phyloP scores from a whole-genome alignment of 208 protist genomes.

The Trypanosoma caninum region DNA sequence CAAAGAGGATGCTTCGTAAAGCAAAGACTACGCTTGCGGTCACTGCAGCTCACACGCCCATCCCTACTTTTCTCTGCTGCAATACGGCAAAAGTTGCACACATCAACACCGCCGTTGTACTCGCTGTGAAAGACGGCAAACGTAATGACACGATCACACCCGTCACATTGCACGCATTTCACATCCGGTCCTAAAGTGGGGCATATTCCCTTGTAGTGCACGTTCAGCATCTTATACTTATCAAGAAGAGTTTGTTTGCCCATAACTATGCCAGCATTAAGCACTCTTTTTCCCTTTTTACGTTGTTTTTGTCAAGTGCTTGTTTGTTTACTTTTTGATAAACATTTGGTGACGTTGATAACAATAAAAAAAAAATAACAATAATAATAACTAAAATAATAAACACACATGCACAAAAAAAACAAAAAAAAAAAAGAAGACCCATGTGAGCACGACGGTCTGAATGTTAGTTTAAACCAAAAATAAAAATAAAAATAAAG shows the following conservation, averaged over 20 bases:
- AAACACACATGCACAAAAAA: too few relatives aligned
- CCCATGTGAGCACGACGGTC: too few relatives aligned
- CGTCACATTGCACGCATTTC: constrained; percentile 29
- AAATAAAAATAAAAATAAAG: too few relatives aligned
- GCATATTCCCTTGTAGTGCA: not conserved
- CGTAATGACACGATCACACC: constrained; percentile 24
- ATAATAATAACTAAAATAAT: too few relatives aligned
- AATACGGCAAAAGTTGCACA: constrained; percentile 27
- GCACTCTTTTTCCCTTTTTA: not conserved
- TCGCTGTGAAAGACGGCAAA: constrained; percentile 24
- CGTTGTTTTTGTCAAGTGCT: too few relatives aligned
- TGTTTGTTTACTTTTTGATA: too few relatives aligned
- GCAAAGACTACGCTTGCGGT: not conserved
- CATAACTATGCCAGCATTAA: constrained; percentile 1
- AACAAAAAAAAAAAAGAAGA: too few relatives aligned
- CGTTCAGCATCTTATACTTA: constrained; percentile 17
- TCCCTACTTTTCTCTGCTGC: not conserved
- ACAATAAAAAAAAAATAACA: too few relatives aligned
- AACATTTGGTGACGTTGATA: too few relatives aligned
- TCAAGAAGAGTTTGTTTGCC: constrained; percentile 4
- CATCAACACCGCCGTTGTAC: constrained; percentile 17
- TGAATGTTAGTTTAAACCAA: too few relatives aligned
- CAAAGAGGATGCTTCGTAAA: constrained; percentile 10
- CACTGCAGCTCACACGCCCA: not conserved
- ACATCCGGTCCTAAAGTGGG: constrained; percentile 12